These are phyloP conservation scores for Cadophora sp. DNA, from an alignment of 2,329 filamentous ascomycete genomes.

Conservation along the genomic window DNA sequence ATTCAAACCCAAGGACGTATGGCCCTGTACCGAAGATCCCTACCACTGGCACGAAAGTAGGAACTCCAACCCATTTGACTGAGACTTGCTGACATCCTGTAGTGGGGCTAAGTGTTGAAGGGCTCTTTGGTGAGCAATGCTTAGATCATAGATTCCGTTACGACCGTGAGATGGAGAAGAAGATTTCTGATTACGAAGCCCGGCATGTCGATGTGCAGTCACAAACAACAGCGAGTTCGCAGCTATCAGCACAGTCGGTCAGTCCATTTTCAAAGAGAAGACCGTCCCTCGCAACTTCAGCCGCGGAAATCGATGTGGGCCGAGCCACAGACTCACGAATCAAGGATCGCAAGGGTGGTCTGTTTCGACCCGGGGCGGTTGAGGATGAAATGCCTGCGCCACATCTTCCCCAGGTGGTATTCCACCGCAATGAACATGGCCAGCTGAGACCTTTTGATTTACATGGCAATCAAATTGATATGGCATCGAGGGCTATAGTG, in stretches of 20 bases:
- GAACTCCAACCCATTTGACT: constrained; percentile 11
- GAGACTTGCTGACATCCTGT: constrained; percentile 5
- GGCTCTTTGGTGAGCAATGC: constrained; percentile 76
- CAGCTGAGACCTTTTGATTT: constrained; percentile 23
- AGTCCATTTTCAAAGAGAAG: neutral
- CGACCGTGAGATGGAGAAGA: constrained; percentile 64
- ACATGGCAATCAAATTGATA: constrained; percentile 21
- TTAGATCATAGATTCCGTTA: constrained; percentile 66
- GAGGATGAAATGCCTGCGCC: neutral
- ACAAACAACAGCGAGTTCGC: constrained; percentile 26
- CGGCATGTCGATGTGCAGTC: constrained; percentile 12
- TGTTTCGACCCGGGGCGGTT: neutral
- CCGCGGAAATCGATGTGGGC: neutral
- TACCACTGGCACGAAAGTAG: constrained; percentile 64
- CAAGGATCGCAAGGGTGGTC: neutral
- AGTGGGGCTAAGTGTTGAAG: constrained; percentile 64
- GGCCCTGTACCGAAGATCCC: constrained; percentile 79
- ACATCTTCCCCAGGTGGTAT: neutral
- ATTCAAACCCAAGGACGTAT: constrained; percentile 78
- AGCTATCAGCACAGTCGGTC: constrained; percentile 3
- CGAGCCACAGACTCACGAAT: neutral
- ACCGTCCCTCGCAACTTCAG: neutral
- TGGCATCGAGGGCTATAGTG: neutral
- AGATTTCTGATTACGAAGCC: neutral
- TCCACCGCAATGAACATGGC: constrained; percentile 20